Conservation (phyloP, 2,329 filamentous ascomycete genomes). For the Colletotrichum sp. region DNA sequence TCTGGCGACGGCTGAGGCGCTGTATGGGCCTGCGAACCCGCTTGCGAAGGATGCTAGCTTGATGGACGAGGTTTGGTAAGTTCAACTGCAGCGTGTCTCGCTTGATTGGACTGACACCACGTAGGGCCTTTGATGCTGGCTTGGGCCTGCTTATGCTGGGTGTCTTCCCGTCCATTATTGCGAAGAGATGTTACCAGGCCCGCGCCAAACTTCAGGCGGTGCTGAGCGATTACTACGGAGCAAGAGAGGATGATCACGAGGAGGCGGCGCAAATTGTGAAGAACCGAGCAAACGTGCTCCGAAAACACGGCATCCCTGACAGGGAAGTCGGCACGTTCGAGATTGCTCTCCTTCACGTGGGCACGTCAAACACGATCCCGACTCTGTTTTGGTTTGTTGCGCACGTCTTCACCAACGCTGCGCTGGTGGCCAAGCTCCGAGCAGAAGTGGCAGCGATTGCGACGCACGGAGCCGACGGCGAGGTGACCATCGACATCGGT, state of each 20-base stretch:
- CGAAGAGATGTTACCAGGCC: slow-evolving; percentile 32
- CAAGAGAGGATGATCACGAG: slow-evolving; percentile 28
- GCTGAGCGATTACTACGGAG: slow-evolving; percentile 35
- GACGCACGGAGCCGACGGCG: not conserved
- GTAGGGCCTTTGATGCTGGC: not conserved
- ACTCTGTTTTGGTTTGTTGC: slow-evolving; percentile 41
- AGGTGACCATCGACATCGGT: slow-evolving; percentile 38
- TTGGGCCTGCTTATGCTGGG: slow-evolving; percentile 25
- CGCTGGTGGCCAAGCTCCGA: slow-evolving; percentile 29
- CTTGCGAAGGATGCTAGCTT: slow-evolving; percentile 36
- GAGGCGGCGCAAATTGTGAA: slow-evolving; percentile 31
- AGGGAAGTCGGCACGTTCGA: slow-evolving; percentile 34
- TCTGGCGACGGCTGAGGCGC: slow-evolving; percentile 39
- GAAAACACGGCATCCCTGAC: slow-evolving; percentile 31
- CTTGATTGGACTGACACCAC: not conserved
- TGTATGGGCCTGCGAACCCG: slow-evolving; percentile 50
- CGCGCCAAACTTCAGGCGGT: slow-evolving; percentile 28
- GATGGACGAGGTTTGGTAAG: slow-evolving; percentile 37
- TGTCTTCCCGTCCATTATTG: slow-evolving; percentile 33
- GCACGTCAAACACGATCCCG: slow-evolving; percentile 40
- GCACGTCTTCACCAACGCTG: slow-evolving; percentile 31
- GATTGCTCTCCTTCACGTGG: slow-evolving; percentile 30
- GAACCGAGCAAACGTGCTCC: slow-evolving; percentile 31
- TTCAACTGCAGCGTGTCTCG: not conserved
- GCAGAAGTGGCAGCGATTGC: slow-evolving; percentile 26